Percentiles rank a stretch among this genome's conserved stretches.
phyloP scores from a whole-genome alignment of 2,329 filamentous ascomycete genomes.

The Trichoderma semiorbis region DNA sequence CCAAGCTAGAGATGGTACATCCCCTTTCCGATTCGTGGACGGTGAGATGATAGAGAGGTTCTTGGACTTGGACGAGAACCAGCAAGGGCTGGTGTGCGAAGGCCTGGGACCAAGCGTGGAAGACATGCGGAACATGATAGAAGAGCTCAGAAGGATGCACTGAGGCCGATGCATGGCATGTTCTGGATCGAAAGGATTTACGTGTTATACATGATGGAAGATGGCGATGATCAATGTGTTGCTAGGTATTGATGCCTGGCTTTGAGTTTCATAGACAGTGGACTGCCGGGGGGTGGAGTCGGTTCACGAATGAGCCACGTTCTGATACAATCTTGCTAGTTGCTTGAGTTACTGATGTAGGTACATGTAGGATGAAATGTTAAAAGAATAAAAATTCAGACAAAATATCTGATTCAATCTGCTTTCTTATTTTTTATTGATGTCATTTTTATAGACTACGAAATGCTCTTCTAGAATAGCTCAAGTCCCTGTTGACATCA shows the following conservation, averaged over 20 bases:
- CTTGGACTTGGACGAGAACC: constrained; percentile 62
- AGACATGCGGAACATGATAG: constrained; percentile 59
- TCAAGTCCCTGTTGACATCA: not conserved
- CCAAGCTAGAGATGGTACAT: constrained; percentile 66
- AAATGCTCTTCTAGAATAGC: not conserved
- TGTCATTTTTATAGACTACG: not conserved
- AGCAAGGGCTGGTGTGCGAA: constrained; percentile 51
- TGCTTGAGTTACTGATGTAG: not conserved
- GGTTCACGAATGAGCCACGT: not conserved
- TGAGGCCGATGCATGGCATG: constrained; percentile 31
- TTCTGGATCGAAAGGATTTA: not conserved
- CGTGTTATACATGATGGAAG: not conserved
- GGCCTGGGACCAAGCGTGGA: constrained; percentile 60
- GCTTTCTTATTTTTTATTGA: not conserved
- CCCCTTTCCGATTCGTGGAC: constrained; percentile 84
- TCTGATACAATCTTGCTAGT: not conserved
- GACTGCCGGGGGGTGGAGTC: not conserved
- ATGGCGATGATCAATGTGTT: not conserved
- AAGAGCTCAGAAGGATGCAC: constrained; percentile 61
- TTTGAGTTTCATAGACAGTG: not conserved
- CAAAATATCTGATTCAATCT: not conserved
- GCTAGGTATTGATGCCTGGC: not conserved
- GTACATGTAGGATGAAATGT: not conserved
- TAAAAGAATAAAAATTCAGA: not conserved
- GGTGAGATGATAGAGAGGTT: constrained; percentile 88